These are phyloP conservation scores for Fusarium compactum DNA, from an alignment of 2,329 filamentous ascomycete species.

Conservation along the genomic window DNA sequence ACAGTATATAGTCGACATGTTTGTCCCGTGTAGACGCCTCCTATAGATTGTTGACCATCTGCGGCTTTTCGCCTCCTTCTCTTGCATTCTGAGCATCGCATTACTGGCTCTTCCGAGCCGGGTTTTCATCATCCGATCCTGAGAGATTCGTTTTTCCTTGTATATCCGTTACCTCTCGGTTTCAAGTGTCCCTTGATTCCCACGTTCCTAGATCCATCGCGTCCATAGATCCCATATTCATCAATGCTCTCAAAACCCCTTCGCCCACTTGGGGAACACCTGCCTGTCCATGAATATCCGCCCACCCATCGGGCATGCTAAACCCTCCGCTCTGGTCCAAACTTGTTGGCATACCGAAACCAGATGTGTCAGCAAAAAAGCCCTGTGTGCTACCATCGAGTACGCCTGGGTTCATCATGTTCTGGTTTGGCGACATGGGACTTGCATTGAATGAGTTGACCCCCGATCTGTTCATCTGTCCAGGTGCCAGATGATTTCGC, in stretches of 20 bases:
- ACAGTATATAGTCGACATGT: slow-evolving; percentile 30
- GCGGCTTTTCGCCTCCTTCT: slow-evolving; percentile 12
- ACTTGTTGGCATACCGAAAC: slow-evolving; percentile 52
- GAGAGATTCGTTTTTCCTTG: neutral
- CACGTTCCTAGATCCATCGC: slow-evolving; percentile 67
- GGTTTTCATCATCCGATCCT: neutral
- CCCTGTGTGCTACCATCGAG: slow-evolving; percentile 53
- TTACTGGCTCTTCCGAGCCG: neutral
- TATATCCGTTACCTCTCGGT: slow-evolving; percentile 15
- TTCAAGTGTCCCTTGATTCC: slow-evolving; percentile 54
- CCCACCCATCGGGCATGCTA: slow-evolving; percentile 60
- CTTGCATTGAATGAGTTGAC: slow-evolving; percentile 65
- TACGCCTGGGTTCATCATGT: slow-evolving; percentile 53
- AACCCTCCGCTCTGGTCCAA: slow-evolving; percentile 52
- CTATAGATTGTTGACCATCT: slow-evolving; percentile 10
- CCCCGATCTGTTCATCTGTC: slow-evolving; percentile 54
- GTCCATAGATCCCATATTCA: slow-evolving; percentile 71
- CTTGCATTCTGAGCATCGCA: slow-evolving; percentile 11
- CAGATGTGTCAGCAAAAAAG: slow-evolving; percentile 56
- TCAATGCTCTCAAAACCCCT: slow-evolving; percentile 67
- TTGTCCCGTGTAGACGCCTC: slow-evolving; percentile 35
- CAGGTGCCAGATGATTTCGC: slow-evolving; percentile 46
- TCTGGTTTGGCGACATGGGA: slow-evolving; percentile 61
- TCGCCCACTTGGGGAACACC: slow-evolving; percentile 68
- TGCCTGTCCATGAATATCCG: slow-evolving; percentile 55